Evolutionary conservation across 352 stramenopile species (phyloP), one percentile per base, ranked within the genome.

Genomic region (Phytophthora megakarya): DNA sequence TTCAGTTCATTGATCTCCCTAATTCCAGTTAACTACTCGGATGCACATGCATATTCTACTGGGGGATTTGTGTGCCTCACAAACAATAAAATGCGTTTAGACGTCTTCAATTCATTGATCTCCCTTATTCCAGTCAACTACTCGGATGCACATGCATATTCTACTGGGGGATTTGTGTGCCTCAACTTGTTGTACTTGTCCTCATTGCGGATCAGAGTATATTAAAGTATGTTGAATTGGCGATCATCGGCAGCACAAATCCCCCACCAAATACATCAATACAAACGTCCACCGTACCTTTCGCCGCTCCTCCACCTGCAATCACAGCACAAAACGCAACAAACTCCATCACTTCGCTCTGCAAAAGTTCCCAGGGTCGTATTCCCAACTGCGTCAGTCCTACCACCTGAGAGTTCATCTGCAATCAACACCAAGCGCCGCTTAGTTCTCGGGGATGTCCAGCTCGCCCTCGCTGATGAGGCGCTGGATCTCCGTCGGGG

Each of bases 361-460:
- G 50, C 58, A 72, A 79, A 47, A 23, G 40, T 67, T 38, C 59
- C 67, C 63, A 66, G 52, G 43, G 60, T 71, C 55, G 57, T 80
- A 70, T 71, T 76, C 54, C 58, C 56, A 58, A 58, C 23, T 16
- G 30, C 61, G 55, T 22, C 47, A 25, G 26, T 61, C 33, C 3
- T 47, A 40, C 58, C 48, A 38, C 19, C n/a, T 32, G 33, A 67
- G 16, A 22, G 15, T 16, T 47, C 32, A 47, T 69, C 39, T 55
- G 58, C 53, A 61, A 58, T 33, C 50, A 21, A 23, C 25, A n/a
- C 21, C 28, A 57, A 58, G 42, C 35, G 13, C 48, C 59, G 59
- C 66, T 90, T 98, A 98, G 75, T 98, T 96, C 66, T 98, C 94
- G 60, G 97, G 96, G 76, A 99, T 98, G 77, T 99, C 96, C 67